A percentile compares a stretch with the other conserved stretches of the same genome.
These are phyloP conservation scores for Termitomyces sp. DNA, from an alignment of 768 basidiomycete species.

Conservation along the genomic window DNA sequence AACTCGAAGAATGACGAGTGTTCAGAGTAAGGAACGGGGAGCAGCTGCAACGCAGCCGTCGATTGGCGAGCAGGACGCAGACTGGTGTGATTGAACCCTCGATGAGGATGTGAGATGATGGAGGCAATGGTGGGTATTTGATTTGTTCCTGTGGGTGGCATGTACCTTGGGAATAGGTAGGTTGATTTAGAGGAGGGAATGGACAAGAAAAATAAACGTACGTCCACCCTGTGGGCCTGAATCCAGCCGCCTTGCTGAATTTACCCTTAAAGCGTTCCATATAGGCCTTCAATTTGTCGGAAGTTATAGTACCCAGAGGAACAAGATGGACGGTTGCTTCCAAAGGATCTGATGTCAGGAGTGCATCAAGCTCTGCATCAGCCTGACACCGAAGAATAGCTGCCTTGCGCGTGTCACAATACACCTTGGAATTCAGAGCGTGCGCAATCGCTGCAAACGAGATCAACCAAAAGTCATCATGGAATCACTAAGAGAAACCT, in stretches of 20 bases:
- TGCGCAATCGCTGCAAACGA: constrained; percentile 70
- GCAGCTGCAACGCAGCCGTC: constrained; percentile 65
- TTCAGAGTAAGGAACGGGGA: constrained; percentile 90
- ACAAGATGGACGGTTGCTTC: constrained; percentile 84
- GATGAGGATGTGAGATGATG: constrained; percentile 66
- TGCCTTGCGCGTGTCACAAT: constrained; percentile 83
- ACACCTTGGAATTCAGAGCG: constrained; percentile 79
- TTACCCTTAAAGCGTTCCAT: constrained; percentile 68
- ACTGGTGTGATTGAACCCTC: constrained; percentile 67
- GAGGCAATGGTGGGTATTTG: constrained; percentile 61
- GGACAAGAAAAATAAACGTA: constrained; percentile 38
- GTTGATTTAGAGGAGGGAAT: neutral
- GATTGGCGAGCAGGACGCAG: constrained; percentile 72
- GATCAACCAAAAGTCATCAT: constrained; percentile 4
- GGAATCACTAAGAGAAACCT: constrained; percentile 44
- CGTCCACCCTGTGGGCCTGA: constrained; percentile 97
- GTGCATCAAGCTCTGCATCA: constrained; percentile 75
- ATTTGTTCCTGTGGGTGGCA: constrained; percentile 63
- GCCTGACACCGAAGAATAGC: constrained; percentile 81
- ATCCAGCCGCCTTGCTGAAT: constrained; percentile 74
- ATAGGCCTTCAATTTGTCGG: constrained; percentile 78
- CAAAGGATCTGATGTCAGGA: constrained; percentile 76
- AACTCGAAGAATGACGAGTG: constrained; percentile 95
- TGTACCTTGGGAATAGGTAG: constrained; percentile 45
- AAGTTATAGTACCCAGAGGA: constrained; percentile 70